Evolutionary conservation across 2,329 filamentous ascomycete genomes (phyloP).

Genomic region (Cercospora berteroae): DNA sequence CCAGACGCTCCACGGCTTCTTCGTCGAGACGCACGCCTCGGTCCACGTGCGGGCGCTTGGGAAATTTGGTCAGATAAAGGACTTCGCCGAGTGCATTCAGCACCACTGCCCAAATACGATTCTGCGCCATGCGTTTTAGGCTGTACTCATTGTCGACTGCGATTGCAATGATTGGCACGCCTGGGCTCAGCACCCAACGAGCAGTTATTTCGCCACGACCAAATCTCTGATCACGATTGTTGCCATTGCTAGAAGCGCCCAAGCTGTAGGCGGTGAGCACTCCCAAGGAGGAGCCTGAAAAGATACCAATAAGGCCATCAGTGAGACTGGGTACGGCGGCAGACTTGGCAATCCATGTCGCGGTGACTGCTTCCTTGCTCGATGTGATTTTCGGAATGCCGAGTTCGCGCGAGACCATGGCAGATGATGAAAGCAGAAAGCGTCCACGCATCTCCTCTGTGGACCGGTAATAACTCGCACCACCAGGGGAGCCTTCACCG

Average conservation of each 20-base stretch:
- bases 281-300: slow-evolving; percentile 80
- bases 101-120: slow-evolving; percentile 85
- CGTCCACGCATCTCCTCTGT: slow-evolving; percentile 72
- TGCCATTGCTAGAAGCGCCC: slow-evolving; percentile 45
- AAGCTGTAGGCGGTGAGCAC: slow-evolving; percentile 80
- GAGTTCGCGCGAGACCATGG: slow-evolving; percentile 60
- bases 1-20: slow-evolving; percentile 59
- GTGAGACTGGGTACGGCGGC: slow-evolving; percentile 68
- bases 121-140: slow-evolving; percentile 63
- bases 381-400: slow-evolving; percentile 76
- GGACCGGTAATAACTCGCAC: slow-evolving; percentile 74
- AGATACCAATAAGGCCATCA: slow-evolving; percentile 73
- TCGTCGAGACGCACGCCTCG: slow-evolving; percentile 50
- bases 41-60: slow-evolving; percentile 54
- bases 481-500: slow-evolving; percentile 82
- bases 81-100: slow-evolving; percentile 91
- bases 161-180: slow-evolving; percentile 84
- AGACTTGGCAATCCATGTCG: slow-evolving; percentile 89
- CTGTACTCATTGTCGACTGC: slow-evolving; percentile 81
- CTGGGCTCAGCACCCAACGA: slow-evolving; percentile 86
- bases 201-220: slow-evolving; percentile 76
- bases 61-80: slow-evolving; percentile 75
- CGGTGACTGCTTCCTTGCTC: slow-evolving; percentile 68
- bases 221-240: slow-evolving; percentile 60
- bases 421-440: slow-evolving; percentile 64